Evolutionary conservation across 176 grass and related monocot species (phyloP), one percentile per base, ranked within the genome.

Genomic region (Triticum timopheevii): DNA sequence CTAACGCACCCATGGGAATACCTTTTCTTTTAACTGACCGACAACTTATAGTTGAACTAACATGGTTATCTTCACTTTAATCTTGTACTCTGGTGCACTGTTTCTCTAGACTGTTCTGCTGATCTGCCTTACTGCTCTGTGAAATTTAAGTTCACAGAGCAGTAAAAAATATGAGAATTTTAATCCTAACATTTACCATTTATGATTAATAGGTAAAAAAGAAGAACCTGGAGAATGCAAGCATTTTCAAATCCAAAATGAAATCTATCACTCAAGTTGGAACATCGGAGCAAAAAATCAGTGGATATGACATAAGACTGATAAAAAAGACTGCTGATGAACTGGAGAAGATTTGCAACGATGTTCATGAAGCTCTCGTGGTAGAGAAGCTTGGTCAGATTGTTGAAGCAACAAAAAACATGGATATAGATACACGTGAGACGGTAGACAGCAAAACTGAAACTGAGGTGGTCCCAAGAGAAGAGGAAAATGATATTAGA

Each of bases 371-470:
- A 0, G 77, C 85, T 80, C 85, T 87, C 19, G 10, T 63, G 77
- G 24, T 35, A 50, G 77, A 87, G 25, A 87, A 87, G 33, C 56
- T 87, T 25, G 67, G 69, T 79, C 77, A 30, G 19, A 62, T 79
- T 61, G 70, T 30, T 45, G 34, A 28, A 80, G 66, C 67, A 50
- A 24, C 65, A 8, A 49, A 69, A 36, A 67, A 59, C 6, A 27
- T 24, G 59, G 59, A 25, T 23, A 22, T 25, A 80, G 50, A 86
- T 4, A 56, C 8, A 40, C 73, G 44, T 38, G 83, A 85, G 61
- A 4, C 44, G 1, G 8, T 6, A 54, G 73, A 50, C 13, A 38
- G 39, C 31, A 56, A 12, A 20, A 78, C 74, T 68, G 62, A 78
- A 85, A 2, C 17, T 67, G 27, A 67, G 3, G 42, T 35, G 12